Percentiles rank a stretch among this genome's conserved stretches.
phyloP scores from a whole-genome alignment of 345 rosid genomes.

The Cardiospermum halicacabum region DNA sequence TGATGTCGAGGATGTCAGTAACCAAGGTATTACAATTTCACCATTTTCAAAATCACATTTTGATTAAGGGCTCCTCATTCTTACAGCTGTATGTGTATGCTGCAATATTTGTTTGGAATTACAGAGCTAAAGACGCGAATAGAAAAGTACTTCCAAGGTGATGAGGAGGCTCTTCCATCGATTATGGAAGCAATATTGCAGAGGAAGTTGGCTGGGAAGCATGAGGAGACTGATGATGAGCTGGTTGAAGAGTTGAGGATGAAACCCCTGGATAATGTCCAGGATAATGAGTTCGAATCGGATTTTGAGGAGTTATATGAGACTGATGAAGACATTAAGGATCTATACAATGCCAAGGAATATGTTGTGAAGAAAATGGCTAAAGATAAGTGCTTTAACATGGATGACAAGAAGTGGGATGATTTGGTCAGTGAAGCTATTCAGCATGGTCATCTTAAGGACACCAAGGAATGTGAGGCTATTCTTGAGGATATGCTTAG shows the following conservation, averaged over 20 bases:
- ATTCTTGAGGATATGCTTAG: constrained; percentile 84
- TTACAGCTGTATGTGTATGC: neutral
- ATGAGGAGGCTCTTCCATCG: constrained; percentile 66
- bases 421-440: constrained; percentile 60
- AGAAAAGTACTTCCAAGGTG: constrained; percentile 69
- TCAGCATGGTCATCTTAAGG: constrained; percentile 51
- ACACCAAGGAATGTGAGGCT: constrained; percentile 78
- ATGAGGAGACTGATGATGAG: constrained; percentile 72
- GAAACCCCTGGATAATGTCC: constrained; percentile 49
- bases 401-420: constrained; percentile 91
- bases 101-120: neutral
- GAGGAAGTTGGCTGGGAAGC: constrained; percentile 53
- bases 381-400: constrained; percentile 59
- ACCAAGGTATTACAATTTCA: constrained; percentile 24
- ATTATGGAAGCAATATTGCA: constrained; percentile 60
- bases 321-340: constrained; percentile 73
- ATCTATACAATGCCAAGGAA: constrained; percentile 60
- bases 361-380: constrained; percentile 46
- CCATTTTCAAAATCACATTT: neutral
- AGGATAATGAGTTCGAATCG: constrained; percentile 60
- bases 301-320: constrained; percentile 60
- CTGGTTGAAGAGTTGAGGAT: constrained; percentile 41
- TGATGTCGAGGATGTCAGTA: constrained; percentile 30
- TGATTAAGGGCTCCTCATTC: neutral
- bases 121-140: constrained; percentile 60